Base-by-base conservation (phyloP, 1,284 basidiomycete species). In the Ganoderma sp. region DNA sequence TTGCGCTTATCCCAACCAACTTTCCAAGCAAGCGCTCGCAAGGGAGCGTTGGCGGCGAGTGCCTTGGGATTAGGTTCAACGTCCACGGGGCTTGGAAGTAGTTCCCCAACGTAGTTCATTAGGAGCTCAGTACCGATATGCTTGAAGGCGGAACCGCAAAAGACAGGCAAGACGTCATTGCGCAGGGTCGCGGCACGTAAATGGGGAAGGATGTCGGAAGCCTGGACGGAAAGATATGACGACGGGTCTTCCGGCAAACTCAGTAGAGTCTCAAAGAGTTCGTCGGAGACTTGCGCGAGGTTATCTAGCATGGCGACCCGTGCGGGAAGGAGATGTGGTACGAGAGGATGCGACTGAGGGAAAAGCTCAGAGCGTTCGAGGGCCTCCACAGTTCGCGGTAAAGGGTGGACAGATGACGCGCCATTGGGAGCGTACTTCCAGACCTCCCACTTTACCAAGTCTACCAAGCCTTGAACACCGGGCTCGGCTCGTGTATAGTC, bases 1-100 rank as follows among this genome's bases (percentile, higher is more conserved):
- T 86, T 87, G 69, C 87, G 87, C 71, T 89, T 90, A 77, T 96
- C 93, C 91, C 93, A 96, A 32, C 84, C 85, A 22, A 97, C 94
- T 77, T 97, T 97, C 93, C 95, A 97, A 0, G 93, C 95, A 28
- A 97, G 82, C 73, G 90, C 79, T 37, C 87, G 87, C 25, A 91
- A 76, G 0, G 88, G 87, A 1, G 83, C 77, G 69, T 87, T 86
- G 43, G 79, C 75, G 14, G 76, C 77, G 9, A 72, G 52, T 34
- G 67, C 65, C 45, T 67, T 66, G 61, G 85, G 84, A 5, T 73
- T 73, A 41, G 84, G 79, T 61, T 84, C 82, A 7, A 92, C 83
- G 72, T 95, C 93, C 25, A 87, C 67, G 3, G 94, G 94, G 71
- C 89, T 92, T 0, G 94, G 91, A n/a, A 97, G 82, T 32, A 95